These are phyloP conservation scores for Eucalyptus microcorys DNA, from an alignment of 345 rosid species.

Conservation along the genomic window DNA sequence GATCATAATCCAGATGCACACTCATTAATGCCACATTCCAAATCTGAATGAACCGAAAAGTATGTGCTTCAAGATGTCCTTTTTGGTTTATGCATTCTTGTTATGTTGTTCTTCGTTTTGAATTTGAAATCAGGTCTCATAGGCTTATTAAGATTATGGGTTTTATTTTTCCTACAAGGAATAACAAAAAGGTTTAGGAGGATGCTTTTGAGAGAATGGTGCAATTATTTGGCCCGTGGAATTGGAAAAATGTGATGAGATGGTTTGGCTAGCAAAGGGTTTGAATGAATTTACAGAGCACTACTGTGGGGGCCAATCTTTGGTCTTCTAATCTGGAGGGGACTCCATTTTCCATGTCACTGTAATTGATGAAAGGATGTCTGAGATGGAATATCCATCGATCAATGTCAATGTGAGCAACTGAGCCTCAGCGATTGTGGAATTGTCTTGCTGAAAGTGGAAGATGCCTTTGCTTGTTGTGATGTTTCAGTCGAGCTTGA, in stretches of 20 bases:
- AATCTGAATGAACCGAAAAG: neutral
- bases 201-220: neutral
- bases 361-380: no score
- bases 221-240: neutral
- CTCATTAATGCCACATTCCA: neutral
- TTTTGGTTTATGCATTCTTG: neutral
- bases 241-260: neutral
- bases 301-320: neutral
- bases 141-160: neutral
- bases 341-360: no score
- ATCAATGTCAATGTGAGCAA: neutral
- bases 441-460: neutral
- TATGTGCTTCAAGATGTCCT: neutral
- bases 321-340: neutral
- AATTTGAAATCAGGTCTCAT: neutral
- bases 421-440: neutral
- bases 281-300: neutral
- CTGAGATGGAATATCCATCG: neutral
- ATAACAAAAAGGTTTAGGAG: neutral
- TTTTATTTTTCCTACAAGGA: neutral
- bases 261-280: neutral
- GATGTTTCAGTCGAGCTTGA: neutral
- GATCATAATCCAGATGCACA: neutral
- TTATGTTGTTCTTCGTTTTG: neutral
- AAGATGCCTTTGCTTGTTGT: neutral